Evolutionary conservation across 768 basidiomycete genomes (phyloP).

Genomic region (Suillus weaverae): DNA sequence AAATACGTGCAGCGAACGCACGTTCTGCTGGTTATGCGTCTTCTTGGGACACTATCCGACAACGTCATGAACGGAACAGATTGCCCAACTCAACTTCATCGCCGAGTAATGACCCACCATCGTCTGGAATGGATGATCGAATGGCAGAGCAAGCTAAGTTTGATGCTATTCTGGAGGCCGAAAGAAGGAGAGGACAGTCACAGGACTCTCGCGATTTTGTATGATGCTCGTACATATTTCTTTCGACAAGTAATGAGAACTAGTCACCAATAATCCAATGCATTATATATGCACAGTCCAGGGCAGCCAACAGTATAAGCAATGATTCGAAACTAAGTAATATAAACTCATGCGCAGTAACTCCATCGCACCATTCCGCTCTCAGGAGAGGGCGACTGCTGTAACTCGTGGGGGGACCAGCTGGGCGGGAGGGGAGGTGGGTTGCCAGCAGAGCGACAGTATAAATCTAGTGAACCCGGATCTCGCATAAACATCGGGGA

Average conservation of each 20-base stretch:
- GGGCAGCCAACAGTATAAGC: neutral
- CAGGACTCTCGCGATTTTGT: slow-evolving; percentile 15
- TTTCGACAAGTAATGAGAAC: neutral
- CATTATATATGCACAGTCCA: neutral
- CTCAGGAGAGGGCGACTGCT: neutral
- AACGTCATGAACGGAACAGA: slow-evolving; percentile 46
- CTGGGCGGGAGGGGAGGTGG: neutral
- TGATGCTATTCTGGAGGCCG: slow-evolving; percentile 58
- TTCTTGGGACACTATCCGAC: slow-evolving; percentile 69
- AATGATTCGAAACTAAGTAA: neutral
- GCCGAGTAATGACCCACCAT: slow-evolving; percentile 8
- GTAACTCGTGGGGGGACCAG: neutral
- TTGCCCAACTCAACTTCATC: slow-evolving; percentile 16
- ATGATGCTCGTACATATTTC: slow-evolving; percentile 9
- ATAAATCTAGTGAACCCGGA: neutral
- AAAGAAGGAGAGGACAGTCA: slow-evolving; percentile 42
- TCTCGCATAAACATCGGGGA: neutral
- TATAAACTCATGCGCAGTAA: neutral
- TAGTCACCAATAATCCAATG: neutral
- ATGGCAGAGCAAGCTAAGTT: slow-evolving; percentile 53
- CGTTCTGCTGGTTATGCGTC: slow-evolving; percentile 43
- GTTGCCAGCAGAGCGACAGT: neutral
- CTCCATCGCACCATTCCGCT: neutral
- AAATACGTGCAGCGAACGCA: slow-evolving; percentile 58
- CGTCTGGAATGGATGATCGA: slow-evolving; percentile 33